phyloP scores from a whole-genome alignment of 1,284 basidiomycete genomes.

The Chalciporus sp. region DNA sequence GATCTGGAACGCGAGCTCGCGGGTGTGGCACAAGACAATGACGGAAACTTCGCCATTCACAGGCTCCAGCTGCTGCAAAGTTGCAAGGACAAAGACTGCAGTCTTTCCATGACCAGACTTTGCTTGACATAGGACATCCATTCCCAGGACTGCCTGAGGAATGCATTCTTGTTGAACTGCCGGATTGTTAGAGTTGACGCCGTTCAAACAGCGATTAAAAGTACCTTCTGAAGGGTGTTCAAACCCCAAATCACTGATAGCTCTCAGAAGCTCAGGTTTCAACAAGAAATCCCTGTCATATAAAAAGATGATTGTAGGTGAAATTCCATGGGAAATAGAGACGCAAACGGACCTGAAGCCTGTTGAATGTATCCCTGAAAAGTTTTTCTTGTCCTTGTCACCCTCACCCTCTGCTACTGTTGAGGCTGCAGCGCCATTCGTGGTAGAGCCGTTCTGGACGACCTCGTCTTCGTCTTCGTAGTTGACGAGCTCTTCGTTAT shows the following conservation, averaged over 20 bases:
- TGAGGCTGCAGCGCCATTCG: slow-evolving; percentile 52
- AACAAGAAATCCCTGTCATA: slow-evolving; percentile 86
- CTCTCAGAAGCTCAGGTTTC: slow-evolving; percentile 95
- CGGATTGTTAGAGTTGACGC: neutral
- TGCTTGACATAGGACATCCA: slow-evolving; percentile 99
- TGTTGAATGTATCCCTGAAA: slow-evolving; percentile 96
- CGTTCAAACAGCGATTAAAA: slow-evolving; percentile 20
- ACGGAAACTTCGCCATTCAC: slow-evolving; percentile 98
- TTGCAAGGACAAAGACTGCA: slow-evolving; percentile 98
- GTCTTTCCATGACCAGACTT: slow-evolving; percentile 99
- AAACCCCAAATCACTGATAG: slow-evolving; percentile 98
- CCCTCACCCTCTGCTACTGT: slow-evolving; percentile 61
- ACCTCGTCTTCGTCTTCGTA: slow-evolving; percentile 95
- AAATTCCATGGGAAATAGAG: neutral
- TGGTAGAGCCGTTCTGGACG: slow-evolving; percentile 61
- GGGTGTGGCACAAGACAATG: slow-evolving; percentile 97
- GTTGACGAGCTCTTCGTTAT: slow-evolving; percentile 87
- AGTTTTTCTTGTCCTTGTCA: slow-evolving; percentile 94
- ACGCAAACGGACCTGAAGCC: slow-evolving; percentile 76
- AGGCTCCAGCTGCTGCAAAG: slow-evolving; percentile 97
- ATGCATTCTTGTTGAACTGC: slow-evolving; percentile 99
- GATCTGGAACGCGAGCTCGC: slow-evolving; percentile 99
- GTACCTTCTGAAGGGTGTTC: slow-evolving; percentile 99
- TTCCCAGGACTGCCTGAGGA: slow-evolving; percentile 98
- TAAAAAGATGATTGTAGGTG: neutral